Evolutionary conservation across 2,329 filamentous ascomycete species (phyloP).

Genomic region (Waltergamsia citrina): DNA sequence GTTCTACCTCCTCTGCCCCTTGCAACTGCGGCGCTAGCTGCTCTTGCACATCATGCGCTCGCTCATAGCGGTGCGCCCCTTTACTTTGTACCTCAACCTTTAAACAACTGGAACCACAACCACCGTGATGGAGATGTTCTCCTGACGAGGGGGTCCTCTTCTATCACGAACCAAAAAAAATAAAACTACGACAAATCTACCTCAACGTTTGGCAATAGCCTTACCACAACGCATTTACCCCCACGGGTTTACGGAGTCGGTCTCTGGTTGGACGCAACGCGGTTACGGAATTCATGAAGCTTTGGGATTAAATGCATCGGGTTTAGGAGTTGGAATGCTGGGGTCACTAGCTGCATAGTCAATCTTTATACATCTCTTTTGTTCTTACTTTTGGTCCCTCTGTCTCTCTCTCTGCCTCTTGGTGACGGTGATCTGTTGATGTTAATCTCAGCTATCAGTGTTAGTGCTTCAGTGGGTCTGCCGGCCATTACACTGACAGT

Average conservation of each 20-base stretch:
- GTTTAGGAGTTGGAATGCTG: constrained; percentile 1
- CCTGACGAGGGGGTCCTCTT: no score
- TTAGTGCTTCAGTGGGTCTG: no score
- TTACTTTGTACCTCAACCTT: constrained; percentile 4
- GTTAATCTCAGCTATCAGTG: no score
- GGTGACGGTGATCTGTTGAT: no score
- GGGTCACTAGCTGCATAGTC: constrained; percentile 1
- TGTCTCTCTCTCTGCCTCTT: no score
- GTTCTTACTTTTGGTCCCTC: not conserved
- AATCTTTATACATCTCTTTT: not conserved
- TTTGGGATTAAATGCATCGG: not conserved
- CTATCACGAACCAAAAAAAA: constrained; percentile 1
- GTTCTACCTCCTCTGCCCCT: constrained; percentile 20
- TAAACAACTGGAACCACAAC: constrained; percentile 3
- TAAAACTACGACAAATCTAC: constrained; percentile 2
- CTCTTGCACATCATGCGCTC: constrained; percentile 3
- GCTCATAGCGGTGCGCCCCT: constrained; percentile 6
- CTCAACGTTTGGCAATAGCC: not conserved
- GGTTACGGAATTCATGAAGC: not conserved
- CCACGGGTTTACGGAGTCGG: not conserved
- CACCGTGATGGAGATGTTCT: constrained; percentile 1
- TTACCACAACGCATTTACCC: not conserved
- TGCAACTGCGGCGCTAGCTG: constrained; percentile 27
- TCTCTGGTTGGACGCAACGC: constrained; percentile 3
- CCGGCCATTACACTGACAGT: no score